Evolutionary conservation across 164 flowering plant species (phyloP).

Genomic region (Chimonanthus praecox): DNA sequence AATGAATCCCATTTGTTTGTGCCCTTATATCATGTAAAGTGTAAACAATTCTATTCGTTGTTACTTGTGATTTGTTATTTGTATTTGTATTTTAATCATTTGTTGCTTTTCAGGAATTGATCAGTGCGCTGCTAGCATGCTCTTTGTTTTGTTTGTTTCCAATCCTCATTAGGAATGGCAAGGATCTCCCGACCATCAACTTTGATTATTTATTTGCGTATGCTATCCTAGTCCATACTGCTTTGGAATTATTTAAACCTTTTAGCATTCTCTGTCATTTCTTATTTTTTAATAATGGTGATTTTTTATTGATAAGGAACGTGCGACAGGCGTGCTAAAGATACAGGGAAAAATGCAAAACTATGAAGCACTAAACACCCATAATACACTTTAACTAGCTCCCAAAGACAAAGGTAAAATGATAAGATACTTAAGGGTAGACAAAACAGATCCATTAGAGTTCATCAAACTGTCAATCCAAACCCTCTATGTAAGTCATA

Average conservation of each 20-base stretch:
- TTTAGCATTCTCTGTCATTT: background rate
- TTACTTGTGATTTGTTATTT: background rate
- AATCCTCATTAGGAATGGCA: conserved; percentile 39
- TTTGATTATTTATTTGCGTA: conserved; percentile 87
- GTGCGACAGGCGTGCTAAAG: too few species aligned
- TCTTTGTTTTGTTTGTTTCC: conserved; percentile 93
- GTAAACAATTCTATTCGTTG: background rate
- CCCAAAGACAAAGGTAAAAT: too few species aligned
- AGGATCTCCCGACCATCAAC: conserved; percentile 76
- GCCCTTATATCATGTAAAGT: background rate
- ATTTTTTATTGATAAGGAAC: too few species aligned
- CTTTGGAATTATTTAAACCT: background rate
- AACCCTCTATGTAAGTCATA: too few species aligned
- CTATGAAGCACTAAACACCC: too few species aligned
- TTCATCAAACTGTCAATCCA: too few species aligned
- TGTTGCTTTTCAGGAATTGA: conserved; percentile 65
- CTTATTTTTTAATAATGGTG: too few species aligned
- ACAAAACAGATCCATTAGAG: too few species aligned
- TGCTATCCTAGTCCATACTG: conserved; percentile 17
- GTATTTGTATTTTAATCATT: background rate
- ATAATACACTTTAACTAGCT: too few species aligned
- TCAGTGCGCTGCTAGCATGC: conserved; percentile 78
- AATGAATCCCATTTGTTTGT: background rate
- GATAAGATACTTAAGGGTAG: too few species aligned
- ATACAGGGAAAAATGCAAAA: too few species aligned